These are phyloP conservation scores for Hymenoscyphus repandus DNA, from an alignment of 2,329 filamentous ascomycete genomes.

Conservation along the genomic window DNA sequence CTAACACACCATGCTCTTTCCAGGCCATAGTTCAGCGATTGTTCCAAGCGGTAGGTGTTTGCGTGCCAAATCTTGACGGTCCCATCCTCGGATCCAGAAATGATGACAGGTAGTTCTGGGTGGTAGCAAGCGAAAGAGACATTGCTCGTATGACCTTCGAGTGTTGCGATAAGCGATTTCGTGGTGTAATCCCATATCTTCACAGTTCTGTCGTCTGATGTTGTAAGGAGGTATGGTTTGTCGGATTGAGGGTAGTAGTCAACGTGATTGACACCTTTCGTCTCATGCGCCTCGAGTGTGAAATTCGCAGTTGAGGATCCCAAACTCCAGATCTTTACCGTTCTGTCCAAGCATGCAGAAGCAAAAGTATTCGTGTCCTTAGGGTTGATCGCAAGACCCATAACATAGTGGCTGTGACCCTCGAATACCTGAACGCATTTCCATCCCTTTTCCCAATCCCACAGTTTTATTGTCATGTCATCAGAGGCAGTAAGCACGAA, in stretches of 20 bases:
- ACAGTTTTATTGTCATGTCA: conserved; percentile 98
- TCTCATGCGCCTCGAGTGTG: conserved; percentile 93
- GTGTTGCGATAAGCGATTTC: conserved; percentile 90
- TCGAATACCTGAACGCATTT: conserved; percentile 94
- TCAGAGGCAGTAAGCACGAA: conserved; percentile 95
- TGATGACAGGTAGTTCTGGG: conserved; percentile 92
- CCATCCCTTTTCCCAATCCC: conserved; percentile 99
- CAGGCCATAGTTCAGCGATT: conserved; percentile 90
- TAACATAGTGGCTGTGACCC: conserved; percentile 93
- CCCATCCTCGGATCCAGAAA: conserved; percentile 95
- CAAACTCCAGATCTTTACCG: conserved; percentile 96
- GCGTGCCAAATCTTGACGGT: conserved; percentile 98
- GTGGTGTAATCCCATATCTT: conserved; percentile 99
- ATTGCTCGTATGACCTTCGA: conserved; percentile 96
- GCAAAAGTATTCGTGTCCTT: conserved; percentile 94
- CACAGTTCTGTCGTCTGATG: conserved; percentile 91
- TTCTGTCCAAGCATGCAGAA: conserved; percentile 91
- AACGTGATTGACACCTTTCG: conserved; percentile 96
- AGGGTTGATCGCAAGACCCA: conserved; percentile 94
- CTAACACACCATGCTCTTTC: conserved; percentile 97
- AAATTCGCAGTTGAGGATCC: conserved; percentile 93
- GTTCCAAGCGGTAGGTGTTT: conserved; percentile 93
- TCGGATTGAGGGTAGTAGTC: conserved; percentile 78
- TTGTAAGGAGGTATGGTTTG: conserved; percentile 87
- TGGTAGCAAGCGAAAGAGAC: conserved; percentile 98